A percentile compares a stretch with the other conserved stretches of the same genome.
Evolutionary conservation across 495 filamentous ascomycete species (phyloP).

Genomic region (Penicillium daleae): DNA sequence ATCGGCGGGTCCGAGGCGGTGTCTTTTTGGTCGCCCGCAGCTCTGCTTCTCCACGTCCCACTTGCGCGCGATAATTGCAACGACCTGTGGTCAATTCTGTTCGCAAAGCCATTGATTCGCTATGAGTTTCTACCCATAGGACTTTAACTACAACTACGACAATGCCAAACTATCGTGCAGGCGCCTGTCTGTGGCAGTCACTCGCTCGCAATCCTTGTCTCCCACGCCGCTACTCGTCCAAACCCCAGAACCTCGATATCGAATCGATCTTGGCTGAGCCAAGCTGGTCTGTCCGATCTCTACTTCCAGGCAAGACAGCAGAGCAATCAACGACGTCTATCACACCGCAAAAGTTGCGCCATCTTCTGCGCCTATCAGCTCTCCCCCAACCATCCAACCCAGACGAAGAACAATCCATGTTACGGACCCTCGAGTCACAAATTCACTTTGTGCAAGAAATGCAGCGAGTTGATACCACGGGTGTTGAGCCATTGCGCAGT

Average conservation of each 20-base stretch:
- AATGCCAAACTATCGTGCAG: slow-evolving; percentile 26
- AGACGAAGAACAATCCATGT: slow-evolving; percentile 64
- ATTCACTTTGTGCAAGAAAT: slow-evolving; percentile 87
- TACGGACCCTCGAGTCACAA: slow-evolving; percentile 76
- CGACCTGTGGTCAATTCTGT: background rate
- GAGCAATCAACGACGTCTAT: slow-evolving; percentile 40
- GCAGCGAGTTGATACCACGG: slow-evolving; percentile 74
- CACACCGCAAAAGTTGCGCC: slow-evolving; percentile 65
- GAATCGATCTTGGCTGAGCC: slow-evolving; percentile 67
- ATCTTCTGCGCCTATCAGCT: slow-evolving; percentile 89
- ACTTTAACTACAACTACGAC: background rate
- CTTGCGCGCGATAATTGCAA: background rate
- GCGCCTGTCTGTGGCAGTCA: slow-evolving; percentile 24
- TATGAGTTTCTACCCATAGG: background rate
- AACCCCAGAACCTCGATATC: slow-evolving; percentile 40
- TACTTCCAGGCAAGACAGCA: slow-evolving; percentile 59
- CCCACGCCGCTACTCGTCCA: slow-evolving; percentile 36
- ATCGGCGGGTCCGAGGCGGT: slow-evolving; percentile 35
- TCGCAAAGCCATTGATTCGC: background rate
- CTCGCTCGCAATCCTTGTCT: slow-evolving; percentile 14
- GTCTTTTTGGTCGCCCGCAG: slow-evolving; percentile 18
- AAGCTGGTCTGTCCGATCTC: slow-evolving; percentile 82
- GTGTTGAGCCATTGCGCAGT: slow-evolving; percentile 69
- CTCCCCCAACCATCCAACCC: slow-evolving; percentile 69
- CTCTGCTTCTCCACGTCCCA: background rate